phyloP scores from a whole-genome alignment of 768 basidiomycete genomes.

The Arthromyces matolae region DNA sequence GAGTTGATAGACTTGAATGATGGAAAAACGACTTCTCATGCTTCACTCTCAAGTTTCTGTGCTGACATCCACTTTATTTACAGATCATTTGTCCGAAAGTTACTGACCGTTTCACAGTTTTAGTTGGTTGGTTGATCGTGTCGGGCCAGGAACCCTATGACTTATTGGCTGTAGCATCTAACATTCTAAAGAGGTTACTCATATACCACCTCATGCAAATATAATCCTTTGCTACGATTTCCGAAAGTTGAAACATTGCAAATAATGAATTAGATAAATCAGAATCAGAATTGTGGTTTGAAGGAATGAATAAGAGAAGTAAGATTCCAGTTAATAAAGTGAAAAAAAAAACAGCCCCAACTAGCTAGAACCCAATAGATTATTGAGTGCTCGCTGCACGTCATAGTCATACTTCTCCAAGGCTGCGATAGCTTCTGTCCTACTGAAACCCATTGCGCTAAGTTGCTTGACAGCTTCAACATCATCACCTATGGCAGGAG shows the following conservation, averaged over 20 bases:
- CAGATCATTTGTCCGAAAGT: constrained; percentile 1
- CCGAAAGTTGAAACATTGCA: background rate
- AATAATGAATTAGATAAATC: background rate
- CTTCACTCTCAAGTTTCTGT: too few species aligned
- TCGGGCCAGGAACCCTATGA: constrained; percentile 1
- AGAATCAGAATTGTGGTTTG: background rate
- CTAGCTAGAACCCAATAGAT: constrained; percentile 41
- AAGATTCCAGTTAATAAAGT: background rate
- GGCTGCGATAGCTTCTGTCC: constrained; percentile 76
- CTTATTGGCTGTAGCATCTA: constrained; percentile 1
- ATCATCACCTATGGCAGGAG: constrained; percentile 66
- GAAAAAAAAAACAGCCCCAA: background rate
- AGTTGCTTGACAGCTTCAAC: constrained; percentile 76
- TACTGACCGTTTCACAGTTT: too few species aligned
- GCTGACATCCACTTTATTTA: constrained; percentile 5
- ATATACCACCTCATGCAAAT: too few species aligned
- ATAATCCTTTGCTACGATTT: too few species aligned
- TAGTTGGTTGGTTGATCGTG: too few species aligned
- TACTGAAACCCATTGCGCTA: constrained; percentile 87
- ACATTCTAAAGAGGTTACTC: too few species aligned
- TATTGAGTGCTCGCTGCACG: constrained; percentile 73
- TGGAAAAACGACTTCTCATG: too few species aligned
- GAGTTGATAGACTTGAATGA: too few species aligned
- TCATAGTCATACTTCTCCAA: constrained; percentile 85
- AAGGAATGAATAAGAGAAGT: background rate